These are phyloP conservation scores for Epichloe scottii DNA, from an alignment of 2,329 filamentous ascomycete genomes.

Conservation along the genomic window DNA sequence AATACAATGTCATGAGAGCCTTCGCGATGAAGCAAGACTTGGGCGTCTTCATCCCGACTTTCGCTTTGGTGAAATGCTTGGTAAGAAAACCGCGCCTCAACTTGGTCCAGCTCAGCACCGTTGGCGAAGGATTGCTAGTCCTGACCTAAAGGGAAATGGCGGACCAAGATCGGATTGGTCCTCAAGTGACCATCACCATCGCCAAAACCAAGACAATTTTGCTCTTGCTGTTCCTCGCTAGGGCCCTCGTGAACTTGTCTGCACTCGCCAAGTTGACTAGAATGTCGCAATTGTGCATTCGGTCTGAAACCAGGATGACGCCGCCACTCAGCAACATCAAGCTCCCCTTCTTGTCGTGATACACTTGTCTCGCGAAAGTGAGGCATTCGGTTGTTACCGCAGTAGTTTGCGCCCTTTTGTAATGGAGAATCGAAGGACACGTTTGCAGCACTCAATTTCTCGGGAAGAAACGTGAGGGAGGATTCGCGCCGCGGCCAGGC, in stretches of 20 bases:
- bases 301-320: constrained; percentile 21
- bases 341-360: not conserved
- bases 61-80: not conserved
- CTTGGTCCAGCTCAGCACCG: not conserved
- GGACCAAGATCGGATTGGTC: not conserved
- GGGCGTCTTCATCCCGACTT: not conserved
- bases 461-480: constrained; percentile 24
- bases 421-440: constrained; percentile 22
- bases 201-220: not conserved
- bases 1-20: not conserved
- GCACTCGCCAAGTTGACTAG: constrained; percentile 30
- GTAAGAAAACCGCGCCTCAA: not conserved
- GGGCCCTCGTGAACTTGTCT: constrained; percentile 6
- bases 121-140: constrained; percentile 3
- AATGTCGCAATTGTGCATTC: constrained; percentile 3
- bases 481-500: constrained; percentile 32
- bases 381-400: constrained; percentile 21
- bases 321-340: constrained; percentile 9
- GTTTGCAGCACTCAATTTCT: constrained; percentile 17
- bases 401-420: constrained; percentile 12
- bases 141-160: not conserved
- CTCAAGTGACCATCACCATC: not conserved
- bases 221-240: constrained; percentile 19
- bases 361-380: constrained; percentile 12
- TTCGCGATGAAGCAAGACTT: not conserved